Base-by-base conservation (phyloP, 2,329 filamentous ascomycete species). In the Hymenoscyphus fraxineus region DNA sequence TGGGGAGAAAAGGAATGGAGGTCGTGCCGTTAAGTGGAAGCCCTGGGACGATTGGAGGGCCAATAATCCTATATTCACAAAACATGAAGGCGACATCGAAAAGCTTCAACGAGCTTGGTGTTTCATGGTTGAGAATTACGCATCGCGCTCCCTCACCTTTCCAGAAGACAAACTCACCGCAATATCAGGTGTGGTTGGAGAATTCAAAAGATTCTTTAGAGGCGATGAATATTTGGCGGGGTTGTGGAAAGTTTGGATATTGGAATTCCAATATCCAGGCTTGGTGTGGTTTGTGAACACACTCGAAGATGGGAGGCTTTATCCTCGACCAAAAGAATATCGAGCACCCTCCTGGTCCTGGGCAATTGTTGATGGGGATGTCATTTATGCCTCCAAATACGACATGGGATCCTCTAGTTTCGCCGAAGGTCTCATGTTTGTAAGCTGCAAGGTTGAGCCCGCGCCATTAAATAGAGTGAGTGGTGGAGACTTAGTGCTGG, bases 291-390 rank as follows among this genome's bases (percentile, higher is more conserved):
- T 22, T n/a, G 39, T n/a, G 3, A 22, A 41, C 12, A 27, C 54
- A 10, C 13, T 7, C 15, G 31, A 1, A 13, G 15, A 19, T 19
- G 13, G 27, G 7, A 5, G 31, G 7, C 2, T 22, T 22, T 39
- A 22, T 2, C 39, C 40, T 44, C 39, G 41, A n/a, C 19, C 19
- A 40, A 22, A 38, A 15, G 6, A 60, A 51, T 39, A 44, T 16
- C 19, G 9, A 2, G 58, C 58, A 15, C 58, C 58, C 1, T 39
- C 58, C 16, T 60, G 58, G 58, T 60, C 58, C 19, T 60, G 58
- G 58, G 58, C 31, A 31, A 27, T n/a, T 19, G 41, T 60, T 22
- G 40, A 60, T 39, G 58, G 58, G 16, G 2, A 39, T 13, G 10
- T 32, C 13, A 19, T 6, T 19, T 22, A 35, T 39, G 12, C 15